Conservation (phyloP, 495 filamentous ascomycete genomes). For the Polyplosphaeria fusca region DNA sequence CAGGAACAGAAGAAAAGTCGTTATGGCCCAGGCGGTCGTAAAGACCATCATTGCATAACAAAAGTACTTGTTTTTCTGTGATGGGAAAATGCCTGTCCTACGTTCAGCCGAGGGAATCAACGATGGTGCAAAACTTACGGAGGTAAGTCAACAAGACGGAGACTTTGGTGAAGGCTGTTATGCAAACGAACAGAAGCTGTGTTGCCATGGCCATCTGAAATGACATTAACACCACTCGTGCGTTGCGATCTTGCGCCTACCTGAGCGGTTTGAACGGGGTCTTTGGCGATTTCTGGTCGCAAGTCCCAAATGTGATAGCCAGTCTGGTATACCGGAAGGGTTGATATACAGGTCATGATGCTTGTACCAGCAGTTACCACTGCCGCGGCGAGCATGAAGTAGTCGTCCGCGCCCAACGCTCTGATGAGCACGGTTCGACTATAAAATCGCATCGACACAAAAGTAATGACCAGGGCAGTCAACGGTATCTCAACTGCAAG, state of each 20-base stretch:
- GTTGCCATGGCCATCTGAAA: constrained; percentile 19
- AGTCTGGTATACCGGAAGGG: background rate
- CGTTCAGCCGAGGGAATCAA: background rate
- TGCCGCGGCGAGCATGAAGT: constrained; percentile 19
- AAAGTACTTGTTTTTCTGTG: constrained; percentile 7
- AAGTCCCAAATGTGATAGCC: constrained; percentile 15
- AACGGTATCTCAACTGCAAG: constrained; percentile 7
- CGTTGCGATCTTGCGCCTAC: background rate
- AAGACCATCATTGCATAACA: constrained; percentile 8
- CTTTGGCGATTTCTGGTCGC: background rate
- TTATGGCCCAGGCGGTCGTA: background rate
- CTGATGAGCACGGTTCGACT: constrained; percentile 6
- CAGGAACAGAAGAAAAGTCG: constrained; percentile 3
- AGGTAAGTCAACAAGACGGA: constrained; percentile 24
- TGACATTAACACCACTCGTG: background rate
- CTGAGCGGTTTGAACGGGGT: constrained; percentile 2
- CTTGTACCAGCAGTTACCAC: constrained; percentile 1
- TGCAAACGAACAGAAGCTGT: constrained; percentile 11
- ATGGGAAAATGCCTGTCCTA: constrained; percentile 13
- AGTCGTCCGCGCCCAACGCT: constrained; percentile 19
- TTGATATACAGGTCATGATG: constrained; percentile 14
- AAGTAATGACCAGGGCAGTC: constrained; percentile 1
- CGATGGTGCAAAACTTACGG: background rate
- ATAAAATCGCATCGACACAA: constrained; percentile 15
- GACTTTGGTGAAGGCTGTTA: constrained; percentile 13